These are phyloP conservation scores for Hyaloscypha variabilis DNA, from an alignment of 495 filamentous ascomycete species.

Conservation along the genomic window DNA sequence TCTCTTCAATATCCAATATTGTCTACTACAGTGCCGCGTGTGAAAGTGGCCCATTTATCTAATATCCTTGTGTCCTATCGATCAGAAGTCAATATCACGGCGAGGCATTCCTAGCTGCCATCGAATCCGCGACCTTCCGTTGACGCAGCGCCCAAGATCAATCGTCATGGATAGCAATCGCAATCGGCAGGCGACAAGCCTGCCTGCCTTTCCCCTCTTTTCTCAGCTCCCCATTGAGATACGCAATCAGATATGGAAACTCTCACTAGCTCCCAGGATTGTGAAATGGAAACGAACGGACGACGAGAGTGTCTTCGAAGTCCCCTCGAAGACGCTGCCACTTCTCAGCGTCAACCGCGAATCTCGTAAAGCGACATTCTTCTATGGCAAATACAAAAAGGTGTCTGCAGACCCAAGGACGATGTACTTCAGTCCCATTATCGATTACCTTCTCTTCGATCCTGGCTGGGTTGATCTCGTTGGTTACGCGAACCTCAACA, in stretches of 20 bases:
- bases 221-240: slow-evolving; percentile 15
- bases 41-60: too few species aligned
- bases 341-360: slow-evolving; percentile 19
- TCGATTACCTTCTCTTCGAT: slow-evolving; percentile 29
- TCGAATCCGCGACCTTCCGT: too few species aligned
- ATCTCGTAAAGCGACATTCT: slow-evolving; percentile 19
- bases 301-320: slow-evolving; percentile 16
- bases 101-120: too few species aligned
- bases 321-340: slow-evolving; percentile 12
- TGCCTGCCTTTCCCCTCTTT: not conserved
- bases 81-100: too few species aligned
- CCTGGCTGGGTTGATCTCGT: slow-evolving; percentile 19
- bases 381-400: slow-evolving; percentile 24
- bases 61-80: too few species aligned
- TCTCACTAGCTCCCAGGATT: slow-evolving; percentile 22
- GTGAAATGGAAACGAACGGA: slow-evolving; percentile 23
- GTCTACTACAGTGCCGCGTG: too few species aligned
- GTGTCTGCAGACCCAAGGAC: slow-evolving; percentile 1
- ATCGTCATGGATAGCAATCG: too few species aligned
- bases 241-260: slow-evolving; percentile 23
- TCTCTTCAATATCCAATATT: too few species aligned
- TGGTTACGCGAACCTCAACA: not conserved
- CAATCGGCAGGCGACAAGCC: not conserved
- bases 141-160: too few species aligned
- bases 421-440: slow-evolving; percentile 23